Conservation (phyloP, 257 asterid species). For the Handroanthus guayacan region DNA sequence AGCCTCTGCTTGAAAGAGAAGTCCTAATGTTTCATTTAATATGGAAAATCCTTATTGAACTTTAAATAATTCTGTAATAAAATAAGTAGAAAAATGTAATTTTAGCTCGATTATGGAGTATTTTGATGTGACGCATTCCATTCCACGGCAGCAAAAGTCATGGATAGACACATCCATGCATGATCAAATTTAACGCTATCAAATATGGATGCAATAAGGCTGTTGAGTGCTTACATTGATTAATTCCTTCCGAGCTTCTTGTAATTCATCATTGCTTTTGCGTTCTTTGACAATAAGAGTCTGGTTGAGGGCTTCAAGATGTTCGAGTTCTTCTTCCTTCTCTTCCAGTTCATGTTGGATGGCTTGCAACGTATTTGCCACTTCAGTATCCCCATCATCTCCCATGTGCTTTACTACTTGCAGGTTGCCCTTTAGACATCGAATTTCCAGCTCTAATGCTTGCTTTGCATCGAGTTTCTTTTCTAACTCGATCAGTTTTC, state of each 20-base stretch:
- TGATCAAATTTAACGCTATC: conserved; percentile 7
- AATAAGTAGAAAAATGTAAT: no score
- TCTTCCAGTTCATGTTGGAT: conserved; percentile 59
- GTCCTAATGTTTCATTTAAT: no score
- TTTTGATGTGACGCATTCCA: no score
- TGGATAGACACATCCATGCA: background rate
- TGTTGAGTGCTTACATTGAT: conserved; percentile 58
- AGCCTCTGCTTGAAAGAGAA: no score
- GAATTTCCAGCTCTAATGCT: conserved; percentile 71
- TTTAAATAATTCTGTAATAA: no score
- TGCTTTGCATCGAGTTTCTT: conserved; percentile 71
- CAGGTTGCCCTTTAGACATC: conserved; percentile 50
- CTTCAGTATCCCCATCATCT: conserved; percentile 64
- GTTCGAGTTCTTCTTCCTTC: conserved; percentile 69
- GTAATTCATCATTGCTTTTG: conserved; percentile 74
- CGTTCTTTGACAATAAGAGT: conserved; percentile 68
- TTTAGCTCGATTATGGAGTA: no score
- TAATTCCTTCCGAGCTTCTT: conserved; percentile 82
- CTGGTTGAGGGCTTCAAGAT: conserved; percentile 58
- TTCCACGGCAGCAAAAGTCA: background rate
- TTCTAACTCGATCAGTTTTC: conserved; percentile 63
- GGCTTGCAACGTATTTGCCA: conserved; percentile 45
- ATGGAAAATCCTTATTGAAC: no score
- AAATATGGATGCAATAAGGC: background rate
- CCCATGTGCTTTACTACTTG: conserved; percentile 66